These are phyloP conservation scores for Trametes meyenii DNA, from an alignment of 768 basidiomycete species.

Conservation along the genomic window DNA sequence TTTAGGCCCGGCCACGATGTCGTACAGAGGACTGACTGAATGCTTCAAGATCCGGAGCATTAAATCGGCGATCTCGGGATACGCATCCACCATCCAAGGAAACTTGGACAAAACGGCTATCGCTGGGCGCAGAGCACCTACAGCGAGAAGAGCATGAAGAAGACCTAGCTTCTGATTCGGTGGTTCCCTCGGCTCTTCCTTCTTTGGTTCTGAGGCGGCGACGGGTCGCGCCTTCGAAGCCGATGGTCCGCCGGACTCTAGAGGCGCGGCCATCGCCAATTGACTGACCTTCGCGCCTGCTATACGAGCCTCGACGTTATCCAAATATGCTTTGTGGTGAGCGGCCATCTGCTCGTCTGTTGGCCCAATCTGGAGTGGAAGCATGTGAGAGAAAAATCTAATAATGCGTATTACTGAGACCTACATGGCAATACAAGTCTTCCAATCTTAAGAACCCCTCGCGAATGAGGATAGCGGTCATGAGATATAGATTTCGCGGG, in stretches of 20 bases:
- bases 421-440: constrained; percentile 91
- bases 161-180: constrained; percentile 83
- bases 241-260: constrained; percentile 54
- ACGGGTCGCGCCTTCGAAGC: constrained; percentile 44
- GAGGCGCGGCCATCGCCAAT: constrained; percentile 82
- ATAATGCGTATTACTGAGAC: constrained; percentile 29
- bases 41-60: constrained; percentile 74
- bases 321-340: constrained; percentile 65
- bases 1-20: constrained; percentile 50
- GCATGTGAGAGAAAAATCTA: no score
- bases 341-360: constrained; percentile 75
- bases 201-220: constrained; percentile 41
- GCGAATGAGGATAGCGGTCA: constrained; percentile 85
- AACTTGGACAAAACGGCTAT: constrained; percentile 79
- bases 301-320: constrained; percentile 64
- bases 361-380: constrained; percentile 62
- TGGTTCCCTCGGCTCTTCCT: constrained; percentile 40
- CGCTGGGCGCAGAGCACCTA: constrained; percentile 83
- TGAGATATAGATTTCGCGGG: constrained; percentile 75
- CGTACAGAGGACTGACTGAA: constrained; percentile 72
- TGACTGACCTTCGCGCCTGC: constrained; percentile 71
- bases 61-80: constrained; percentile 85
- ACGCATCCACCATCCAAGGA: constrained; percentile 82
- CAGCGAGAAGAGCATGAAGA: constrained; percentile 74
- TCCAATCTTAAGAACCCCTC: constrained; percentile 86